phyloP scores from a whole-genome alignment of 2,329 filamentous ascomycete species.

The Fusarium goolgardi region DNA sequence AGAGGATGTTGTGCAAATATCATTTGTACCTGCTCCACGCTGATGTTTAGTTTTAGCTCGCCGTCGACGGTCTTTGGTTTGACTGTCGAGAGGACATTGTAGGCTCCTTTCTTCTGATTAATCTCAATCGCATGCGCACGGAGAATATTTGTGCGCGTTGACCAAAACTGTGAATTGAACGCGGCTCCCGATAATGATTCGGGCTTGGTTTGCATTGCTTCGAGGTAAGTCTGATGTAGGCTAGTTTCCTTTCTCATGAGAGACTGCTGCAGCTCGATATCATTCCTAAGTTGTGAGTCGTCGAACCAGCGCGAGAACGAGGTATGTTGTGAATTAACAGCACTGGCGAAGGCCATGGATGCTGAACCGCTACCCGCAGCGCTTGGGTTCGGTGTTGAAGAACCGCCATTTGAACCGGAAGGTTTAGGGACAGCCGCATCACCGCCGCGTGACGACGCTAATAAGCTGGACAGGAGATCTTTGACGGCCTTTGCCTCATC shows the following conservation, averaged over 20 bases:
- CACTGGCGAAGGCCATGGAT: constrained; percentile 82
- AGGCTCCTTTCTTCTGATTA: constrained; percentile 86
- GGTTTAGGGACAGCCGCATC: constrained; percentile 65
- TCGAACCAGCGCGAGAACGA: constrained; percentile 79
- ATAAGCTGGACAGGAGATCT: constrained; percentile 80
- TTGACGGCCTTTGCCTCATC: constrained; percentile 88
- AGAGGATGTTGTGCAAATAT: constrained; percentile 95
- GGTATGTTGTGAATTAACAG: constrained; percentile 64
- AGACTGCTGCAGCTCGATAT: constrained; percentile 87
- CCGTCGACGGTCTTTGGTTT: constrained; percentile 69
- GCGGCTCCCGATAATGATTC: constrained; percentile 82
- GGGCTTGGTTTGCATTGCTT: constrained; percentile 84
- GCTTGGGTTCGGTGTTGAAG: constrained; percentile 47
- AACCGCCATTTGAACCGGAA: constrained; percentile 48
- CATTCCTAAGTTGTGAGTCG: constrained; percentile 78
- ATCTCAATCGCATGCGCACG: constrained; percentile 91
- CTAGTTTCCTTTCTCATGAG: constrained; percentile 82
- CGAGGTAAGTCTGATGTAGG: constrained; percentile 86
- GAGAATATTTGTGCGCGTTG: constrained; percentile 84
- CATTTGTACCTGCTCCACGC: constrained; percentile 89
- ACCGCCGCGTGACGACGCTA: constrained; percentile 73
- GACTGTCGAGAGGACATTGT: constrained; percentile 92
- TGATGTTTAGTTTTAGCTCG: constrained; percentile 83
- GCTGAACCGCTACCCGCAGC: constrained; percentile 63
- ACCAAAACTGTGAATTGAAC: constrained; percentile 96